Conservation (phyloP, 1,139 yeast species). For the Blastobotrys proliferans region DNA sequence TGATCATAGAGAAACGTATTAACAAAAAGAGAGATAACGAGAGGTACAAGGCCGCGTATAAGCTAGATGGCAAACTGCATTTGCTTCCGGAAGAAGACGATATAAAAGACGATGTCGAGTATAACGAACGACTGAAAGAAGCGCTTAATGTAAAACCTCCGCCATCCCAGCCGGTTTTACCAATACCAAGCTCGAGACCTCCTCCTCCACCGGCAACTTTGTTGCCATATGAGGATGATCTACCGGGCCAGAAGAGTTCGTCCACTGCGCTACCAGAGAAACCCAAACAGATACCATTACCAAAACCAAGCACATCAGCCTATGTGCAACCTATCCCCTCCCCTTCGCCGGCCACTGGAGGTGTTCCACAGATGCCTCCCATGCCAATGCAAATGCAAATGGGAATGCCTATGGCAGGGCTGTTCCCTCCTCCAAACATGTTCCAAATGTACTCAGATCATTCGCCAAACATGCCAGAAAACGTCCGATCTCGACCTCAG, state of each 20-base stretch:
- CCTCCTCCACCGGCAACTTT: conserved; percentile 15
- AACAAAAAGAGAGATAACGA: conserved; percentile 13
- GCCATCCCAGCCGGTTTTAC: conserved; percentile 1
- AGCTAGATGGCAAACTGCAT: conserved; percentile 17
- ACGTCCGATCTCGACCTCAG: conserved; percentile 1
- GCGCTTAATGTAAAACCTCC: conserved; percentile 12
- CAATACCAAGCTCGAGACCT: conserved; percentile 4
- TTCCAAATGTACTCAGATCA: conserved; percentile 18
- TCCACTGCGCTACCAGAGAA: background rate
- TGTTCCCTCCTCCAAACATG: too few relatives aligned
- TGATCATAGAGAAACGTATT: conserved; percentile 22
- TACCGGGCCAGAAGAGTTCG: background rate
- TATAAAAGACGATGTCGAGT: conserved; percentile 8
- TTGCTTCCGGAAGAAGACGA: conserved; percentile 12
- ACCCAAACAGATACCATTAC: background rate
- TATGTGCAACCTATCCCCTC: too few relatives aligned
- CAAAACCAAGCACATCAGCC: background rate
- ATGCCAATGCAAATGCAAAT: too few relatives aligned
- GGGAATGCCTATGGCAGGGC: too few relatives aligned
- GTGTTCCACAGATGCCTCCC: too few relatives aligned
- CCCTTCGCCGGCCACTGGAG: too few relatives aligned
- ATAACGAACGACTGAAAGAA: conserved; percentile 7
- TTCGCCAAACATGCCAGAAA: conserved; percentile 20
- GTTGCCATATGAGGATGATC: conserved; percentile 15
- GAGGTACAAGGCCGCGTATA: conserved; percentile 10